phyloP scores from a whole-genome alignment of 768 basidiomycete species.

The Dentipellis sp. region DNA sequence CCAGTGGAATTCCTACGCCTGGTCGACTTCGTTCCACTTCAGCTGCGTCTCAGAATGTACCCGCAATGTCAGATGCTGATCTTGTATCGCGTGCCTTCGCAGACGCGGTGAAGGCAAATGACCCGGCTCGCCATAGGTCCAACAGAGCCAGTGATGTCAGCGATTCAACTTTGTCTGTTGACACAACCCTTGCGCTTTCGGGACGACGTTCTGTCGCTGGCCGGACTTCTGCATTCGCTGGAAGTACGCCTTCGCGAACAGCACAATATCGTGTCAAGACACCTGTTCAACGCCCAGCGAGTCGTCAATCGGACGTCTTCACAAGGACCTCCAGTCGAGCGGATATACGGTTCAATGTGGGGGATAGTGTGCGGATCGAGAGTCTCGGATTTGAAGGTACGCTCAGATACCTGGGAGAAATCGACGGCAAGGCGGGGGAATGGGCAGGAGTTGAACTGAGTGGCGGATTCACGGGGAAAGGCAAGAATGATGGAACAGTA shows the following conservation, averaged over 20 bases:
- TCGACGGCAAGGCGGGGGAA: conserved; percentile 79
- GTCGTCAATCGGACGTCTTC: conserved; percentile 57
- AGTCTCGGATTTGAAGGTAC: conserved; percentile 83
- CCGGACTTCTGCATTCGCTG: conserved; percentile 37
- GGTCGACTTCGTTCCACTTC: conserved; percentile 65
- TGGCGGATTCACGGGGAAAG: conserved; percentile 80
- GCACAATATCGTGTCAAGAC: conserved; percentile 34
- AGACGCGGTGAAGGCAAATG: conserved; percentile 74
- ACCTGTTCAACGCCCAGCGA: conserved; percentile 48
- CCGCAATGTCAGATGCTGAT: conserved; percentile 35
- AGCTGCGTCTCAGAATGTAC: conserved; percentile 27
- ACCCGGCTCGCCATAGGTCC: conserved; percentile 63
- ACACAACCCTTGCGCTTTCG: conserved; percentile 27
- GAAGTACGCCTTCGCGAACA: conserved; percentile 25
- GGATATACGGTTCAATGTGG: conserved; percentile 49
- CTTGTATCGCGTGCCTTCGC: conserved; percentile 65
- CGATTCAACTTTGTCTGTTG: conserved; percentile 36
- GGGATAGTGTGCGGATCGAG: conserved; percentile 80
- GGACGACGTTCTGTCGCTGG: conserved; percentile 39
- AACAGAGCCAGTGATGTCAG: conserved; percentile 29
- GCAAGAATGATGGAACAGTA: conserved; percentile 92
- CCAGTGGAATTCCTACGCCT: conserved; percentile 56
- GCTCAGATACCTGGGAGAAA: conserved; percentile 72
- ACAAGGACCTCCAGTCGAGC: conserved; percentile 36
- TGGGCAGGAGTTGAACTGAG: conserved; percentile 93